phyloP scores from a whole-genome alignment of 2,329 filamentous ascomycete genomes.

The Arthrobotrys sinensis region DNA sequence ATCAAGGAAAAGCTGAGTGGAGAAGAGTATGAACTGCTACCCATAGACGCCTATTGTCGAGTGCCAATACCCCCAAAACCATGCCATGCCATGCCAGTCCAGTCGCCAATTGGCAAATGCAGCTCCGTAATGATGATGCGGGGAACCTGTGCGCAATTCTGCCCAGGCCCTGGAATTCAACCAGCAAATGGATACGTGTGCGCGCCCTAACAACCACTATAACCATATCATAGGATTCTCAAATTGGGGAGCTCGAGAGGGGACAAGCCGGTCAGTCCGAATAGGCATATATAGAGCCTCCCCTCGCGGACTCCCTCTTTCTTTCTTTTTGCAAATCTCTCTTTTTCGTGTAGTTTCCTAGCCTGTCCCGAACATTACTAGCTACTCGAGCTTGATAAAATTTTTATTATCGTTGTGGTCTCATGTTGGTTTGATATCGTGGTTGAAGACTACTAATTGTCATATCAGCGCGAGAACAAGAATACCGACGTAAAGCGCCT shows the following conservation, averaged over 20 bases:
- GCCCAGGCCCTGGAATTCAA: constrained; percentile 44
- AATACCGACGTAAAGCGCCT: constrained; percentile 18
- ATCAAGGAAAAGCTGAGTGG: constrained; percentile 42
- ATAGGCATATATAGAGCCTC: constrained; percentile 21
- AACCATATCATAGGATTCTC: constrained; percentile 28
- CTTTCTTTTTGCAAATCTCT: not conserved
- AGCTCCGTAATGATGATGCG: constrained; percentile 32
- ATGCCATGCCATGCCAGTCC: not conserved
- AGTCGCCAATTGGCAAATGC: constrained; percentile 21
- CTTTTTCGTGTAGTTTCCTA: constrained; percentile 1
- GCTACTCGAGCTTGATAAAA: not conserved
- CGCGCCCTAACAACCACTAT: constrained; percentile 19
- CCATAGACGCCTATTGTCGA: constrained; percentile 17
- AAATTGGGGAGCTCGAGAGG: constrained; percentile 18
- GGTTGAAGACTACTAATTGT: not conserved
- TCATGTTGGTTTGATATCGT: constrained; percentile 24
- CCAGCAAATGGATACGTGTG: constrained; percentile 43
- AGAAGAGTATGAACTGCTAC: not conserved
- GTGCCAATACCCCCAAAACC: not conserved
- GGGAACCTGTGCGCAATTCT: constrained; percentile 17
- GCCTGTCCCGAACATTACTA: not conserved
- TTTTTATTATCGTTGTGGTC: constrained; percentile 18
- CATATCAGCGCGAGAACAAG: not conserved
- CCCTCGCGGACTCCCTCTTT: constrained; percentile 27
- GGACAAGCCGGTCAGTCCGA: not conserved